These are phyloP conservation scores for Anisodus tanguticus DNA, from an alignment of 257 asterid species.

Conservation along the genomic window DNA sequence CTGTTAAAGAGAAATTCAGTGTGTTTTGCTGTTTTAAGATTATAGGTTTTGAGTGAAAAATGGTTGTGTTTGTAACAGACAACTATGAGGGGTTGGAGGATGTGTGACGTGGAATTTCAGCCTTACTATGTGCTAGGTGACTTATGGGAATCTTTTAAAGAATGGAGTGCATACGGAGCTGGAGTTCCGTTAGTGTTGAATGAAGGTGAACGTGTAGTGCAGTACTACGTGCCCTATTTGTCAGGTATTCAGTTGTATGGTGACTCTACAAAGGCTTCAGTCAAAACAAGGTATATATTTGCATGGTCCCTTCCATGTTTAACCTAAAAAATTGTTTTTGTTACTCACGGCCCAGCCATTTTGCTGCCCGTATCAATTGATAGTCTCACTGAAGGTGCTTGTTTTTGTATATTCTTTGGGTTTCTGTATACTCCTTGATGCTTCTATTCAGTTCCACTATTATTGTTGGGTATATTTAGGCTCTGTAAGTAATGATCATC, in stretches of 20 bases:
- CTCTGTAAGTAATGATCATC: not conserved
- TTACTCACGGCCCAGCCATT: not conserved
- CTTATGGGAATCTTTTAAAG: conserved; percentile 89
- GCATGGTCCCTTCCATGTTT: not conserved
- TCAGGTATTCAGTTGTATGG: conserved; percentile 85
- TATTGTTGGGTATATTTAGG: not conserved
- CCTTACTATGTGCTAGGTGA: conserved; percentile 84
- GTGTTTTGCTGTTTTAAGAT: not conserved
- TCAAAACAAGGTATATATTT: conserved; percentile 60
- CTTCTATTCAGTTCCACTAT: not conserved
- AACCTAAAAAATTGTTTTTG: not conserved
- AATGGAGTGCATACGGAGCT: conserved; percentile 97
- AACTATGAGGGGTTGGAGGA: conserved; percentile 72
- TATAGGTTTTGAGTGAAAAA: conserved; percentile 19
- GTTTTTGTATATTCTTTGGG: not conserved
- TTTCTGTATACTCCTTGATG: not conserved
- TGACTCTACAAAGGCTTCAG: conserved; percentile 64
- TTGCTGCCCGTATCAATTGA: not conserved
- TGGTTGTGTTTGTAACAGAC: conserved; percentile 50
- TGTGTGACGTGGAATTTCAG: conserved; percentile 58
- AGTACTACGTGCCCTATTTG: conserved; percentile 88
- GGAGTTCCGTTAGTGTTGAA: conserved; percentile 91
- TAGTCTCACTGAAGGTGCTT: not conserved
- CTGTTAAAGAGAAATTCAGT: not conserved
- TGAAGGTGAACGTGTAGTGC: conserved; percentile 69